These are phyloP conservation scores for Drechmeria coniospora DNA, from an alignment of 2,329 filamentous ascomycete genomes.

Conservation along the genomic window DNA sequence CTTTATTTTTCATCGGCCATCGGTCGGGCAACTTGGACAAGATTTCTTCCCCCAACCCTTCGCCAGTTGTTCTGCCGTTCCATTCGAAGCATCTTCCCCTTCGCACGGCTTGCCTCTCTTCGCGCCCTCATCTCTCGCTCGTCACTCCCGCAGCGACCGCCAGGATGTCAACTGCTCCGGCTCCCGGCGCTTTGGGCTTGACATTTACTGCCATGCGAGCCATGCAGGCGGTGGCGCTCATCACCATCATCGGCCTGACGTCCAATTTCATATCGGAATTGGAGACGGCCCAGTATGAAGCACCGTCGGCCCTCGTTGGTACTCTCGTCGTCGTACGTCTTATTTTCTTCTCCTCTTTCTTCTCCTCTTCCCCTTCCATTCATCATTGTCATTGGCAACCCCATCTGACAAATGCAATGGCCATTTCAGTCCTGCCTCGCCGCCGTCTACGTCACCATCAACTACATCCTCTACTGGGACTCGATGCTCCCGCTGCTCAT, in stretches of 20 bases:
- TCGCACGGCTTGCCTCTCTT: constrained; percentile 21
- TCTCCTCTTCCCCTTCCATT: no score
- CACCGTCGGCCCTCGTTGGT: constrained; percentile 59
- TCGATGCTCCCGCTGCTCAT: constrained; percentile 60
- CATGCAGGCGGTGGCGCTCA: constrained; percentile 55
- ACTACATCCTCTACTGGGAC: constrained; percentile 69
- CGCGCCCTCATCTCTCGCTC: constrained; percentile 27
- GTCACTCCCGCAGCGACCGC: constrained; percentile 16
- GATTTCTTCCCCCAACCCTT: constrained; percentile 17
- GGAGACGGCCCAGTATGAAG: constrained; percentile 45
- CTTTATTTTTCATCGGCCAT: constrained; percentile 1
- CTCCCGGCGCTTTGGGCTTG: constrained; percentile 58
- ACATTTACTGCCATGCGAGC: constrained; percentile 62
- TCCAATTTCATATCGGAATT: constrained; percentile 73
- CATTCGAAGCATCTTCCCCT: constrained; percentile 25
- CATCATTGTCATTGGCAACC: no score
- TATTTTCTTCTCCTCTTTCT: not conserved
- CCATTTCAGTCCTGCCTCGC: constrained; percentile 57
- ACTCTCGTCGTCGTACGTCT: constrained; percentile 63
- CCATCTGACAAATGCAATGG: not conserved
- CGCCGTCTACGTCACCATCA: constrained; percentile 63
- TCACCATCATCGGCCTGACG: constrained; percentile 65
- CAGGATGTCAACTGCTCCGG: constrained; percentile 31
- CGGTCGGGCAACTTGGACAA: constrained; percentile 8
- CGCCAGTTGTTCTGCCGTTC: constrained; percentile 19